Evolutionary conservation across 768 basidiomycete genomes (phyloP).

Genomic region (Kwoniella mangroviensis): DNA sequence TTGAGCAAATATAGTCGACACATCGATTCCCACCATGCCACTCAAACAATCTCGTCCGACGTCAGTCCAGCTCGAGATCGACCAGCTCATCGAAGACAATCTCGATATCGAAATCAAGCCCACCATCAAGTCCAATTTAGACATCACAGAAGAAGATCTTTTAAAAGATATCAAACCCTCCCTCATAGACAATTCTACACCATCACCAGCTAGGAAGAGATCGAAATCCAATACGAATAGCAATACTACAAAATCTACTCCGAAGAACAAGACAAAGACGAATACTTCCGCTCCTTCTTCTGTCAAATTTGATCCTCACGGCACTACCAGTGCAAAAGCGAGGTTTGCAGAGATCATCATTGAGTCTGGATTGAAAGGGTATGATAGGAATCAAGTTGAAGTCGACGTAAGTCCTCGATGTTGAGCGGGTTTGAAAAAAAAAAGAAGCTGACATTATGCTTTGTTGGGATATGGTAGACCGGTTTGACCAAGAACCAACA

Average conservation of each 20-base stretch:
- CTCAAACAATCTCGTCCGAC: neutral
- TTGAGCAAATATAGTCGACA: neutral
- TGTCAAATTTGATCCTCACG: too few species aligned
- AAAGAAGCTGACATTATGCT: too few species aligned
- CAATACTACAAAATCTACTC: neutral
- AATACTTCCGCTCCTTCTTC: neutral
- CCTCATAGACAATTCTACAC: neutral
- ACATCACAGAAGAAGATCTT: neutral
- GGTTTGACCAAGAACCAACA: slow-evolving; percentile 21
- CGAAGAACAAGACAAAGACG: too few species aligned
- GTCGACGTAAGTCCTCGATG: too few species aligned
- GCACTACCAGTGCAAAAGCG: slow-evolving; percentile 14
- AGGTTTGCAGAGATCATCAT: slow-evolving; percentile 25
- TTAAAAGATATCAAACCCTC: neutral
- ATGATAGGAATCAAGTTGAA: slow-evolving; percentile 18
- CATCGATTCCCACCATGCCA: neutral
- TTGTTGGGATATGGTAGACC: too few species aligned
- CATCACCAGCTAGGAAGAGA: neutral
- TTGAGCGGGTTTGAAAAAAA: too few species aligned
- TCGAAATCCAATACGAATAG: neutral
- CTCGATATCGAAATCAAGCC: neutral
- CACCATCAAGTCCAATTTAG: neutral
- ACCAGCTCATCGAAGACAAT: neutral
- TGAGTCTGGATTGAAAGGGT: slow-evolving; percentile 15
- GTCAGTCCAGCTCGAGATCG: neutral